Conservation (phyloP, 805 yeast genomes). For the Ogataea glucozyma region DNA sequence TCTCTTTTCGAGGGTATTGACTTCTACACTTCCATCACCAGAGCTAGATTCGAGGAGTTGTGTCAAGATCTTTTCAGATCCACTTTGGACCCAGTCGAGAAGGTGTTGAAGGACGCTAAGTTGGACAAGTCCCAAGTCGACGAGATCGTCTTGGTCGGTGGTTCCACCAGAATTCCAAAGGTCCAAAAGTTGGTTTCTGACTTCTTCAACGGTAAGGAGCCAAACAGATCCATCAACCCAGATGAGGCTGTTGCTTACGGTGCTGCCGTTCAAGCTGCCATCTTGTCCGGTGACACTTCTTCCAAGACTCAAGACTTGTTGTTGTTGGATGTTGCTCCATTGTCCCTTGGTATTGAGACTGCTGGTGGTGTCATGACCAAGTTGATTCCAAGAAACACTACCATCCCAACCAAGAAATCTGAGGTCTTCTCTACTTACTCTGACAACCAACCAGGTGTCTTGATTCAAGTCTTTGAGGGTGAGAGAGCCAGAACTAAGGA, state of each 20-base stretch:
- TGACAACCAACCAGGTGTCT: constrained; percentile 83
- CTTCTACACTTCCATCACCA: constrained; percentile 93
- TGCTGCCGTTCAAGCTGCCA: constrained; percentile 98
- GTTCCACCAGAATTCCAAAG: constrained; percentile 98
- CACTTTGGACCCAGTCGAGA: constrained; percentile 92
- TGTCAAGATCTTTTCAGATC: constrained; percentile 94
- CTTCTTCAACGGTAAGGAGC: constrained; percentile 96
- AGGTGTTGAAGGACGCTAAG: constrained; percentile 87
- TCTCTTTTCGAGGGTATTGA: constrained; percentile 93
- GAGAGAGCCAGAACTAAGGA: constrained; percentile 78
- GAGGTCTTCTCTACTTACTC: constrained; percentile 80
- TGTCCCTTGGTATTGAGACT: constrained; percentile 81
- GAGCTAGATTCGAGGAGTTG: constrained; percentile 97
- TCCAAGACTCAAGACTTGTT: constrained; percentile 94
- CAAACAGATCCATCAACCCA: constrained; percentile 94
- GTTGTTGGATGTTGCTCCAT: constrained; percentile 94
- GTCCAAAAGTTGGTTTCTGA: constrained; percentile 93
- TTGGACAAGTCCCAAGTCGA: constrained; percentile 86
- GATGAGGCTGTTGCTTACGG: constrained; percentile 99
- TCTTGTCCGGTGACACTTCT: constrained; percentile 92
- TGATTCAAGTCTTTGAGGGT: constrained; percentile 77
- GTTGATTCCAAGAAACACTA: constrained; percentile 72
- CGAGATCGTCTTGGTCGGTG: constrained; percentile 96
- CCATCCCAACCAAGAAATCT: constrained; percentile 74
- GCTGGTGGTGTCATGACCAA: constrained; percentile 84